Percentiles rank a stretch among this genome's conserved stretches.
Conservation (phyloP, 352 stramenopile species). For the Phytopythium boreale region DNA sequence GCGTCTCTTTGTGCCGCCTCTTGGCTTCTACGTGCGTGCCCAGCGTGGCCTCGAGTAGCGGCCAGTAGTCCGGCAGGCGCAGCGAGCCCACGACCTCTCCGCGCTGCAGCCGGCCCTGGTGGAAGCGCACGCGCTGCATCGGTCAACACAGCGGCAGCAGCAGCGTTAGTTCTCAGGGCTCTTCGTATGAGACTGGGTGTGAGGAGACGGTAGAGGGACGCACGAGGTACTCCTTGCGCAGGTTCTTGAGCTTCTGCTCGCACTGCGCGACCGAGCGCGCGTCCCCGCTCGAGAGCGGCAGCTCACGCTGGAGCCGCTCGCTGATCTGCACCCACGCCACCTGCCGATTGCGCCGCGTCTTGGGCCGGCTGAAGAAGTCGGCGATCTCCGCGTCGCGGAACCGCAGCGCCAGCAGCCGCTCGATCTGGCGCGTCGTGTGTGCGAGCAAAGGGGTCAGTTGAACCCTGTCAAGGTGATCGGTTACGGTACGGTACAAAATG, state of each 20-base stretch:
- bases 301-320: conserved; percentile 9
- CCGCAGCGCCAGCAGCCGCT: conserved; percentile 13
- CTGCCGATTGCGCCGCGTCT: conserved; percentile 11
- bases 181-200: too few relatives aligned
- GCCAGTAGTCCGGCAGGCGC: conserved; percentile 10
- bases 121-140: conserved; percentile 4
- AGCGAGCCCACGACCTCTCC: conserved; percentile 5
- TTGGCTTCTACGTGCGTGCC: conserved; percentile 7
- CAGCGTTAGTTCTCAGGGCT: background rate
- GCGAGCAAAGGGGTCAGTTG: background rate
- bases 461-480: background rate
- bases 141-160: background rate
- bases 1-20: background rate
- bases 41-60: conserved; percentile 12
- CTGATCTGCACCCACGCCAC: conserved; percentile 12
- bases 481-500: too few relatives aligned
- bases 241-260: conserved; percentile 19
- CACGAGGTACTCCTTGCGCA: conserved; percentile 16
- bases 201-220: background rate
- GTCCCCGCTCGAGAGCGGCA: conserved; percentile 12
- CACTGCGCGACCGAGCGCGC: conserved; percentile 12
- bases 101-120: conserved; percentile 4
- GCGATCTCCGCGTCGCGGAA: conserved; percentile 8
- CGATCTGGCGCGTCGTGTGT: background rate
- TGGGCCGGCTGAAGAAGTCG: conserved; percentile 5